Evolutionary conservation across 2,329 filamentous ascomycete species (phyloP).

Genomic region (Hypoxylon sp.): DNA sequence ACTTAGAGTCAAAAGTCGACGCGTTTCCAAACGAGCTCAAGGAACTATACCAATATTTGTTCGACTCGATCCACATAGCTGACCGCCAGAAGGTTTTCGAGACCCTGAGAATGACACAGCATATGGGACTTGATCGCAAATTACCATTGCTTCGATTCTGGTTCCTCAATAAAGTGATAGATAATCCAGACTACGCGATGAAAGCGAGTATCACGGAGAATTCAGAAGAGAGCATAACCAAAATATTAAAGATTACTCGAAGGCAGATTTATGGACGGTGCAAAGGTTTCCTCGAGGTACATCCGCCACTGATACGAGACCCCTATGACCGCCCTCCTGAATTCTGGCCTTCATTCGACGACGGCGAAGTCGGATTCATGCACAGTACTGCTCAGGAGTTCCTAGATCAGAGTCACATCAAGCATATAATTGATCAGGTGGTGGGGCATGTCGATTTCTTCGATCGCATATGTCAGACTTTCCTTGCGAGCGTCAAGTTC

Average conservation of each 20-base stretch:
- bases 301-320: neutral
- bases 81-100: constrained; percentile 33
- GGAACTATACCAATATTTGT: constrained; percentile 28
- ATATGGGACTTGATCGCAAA: neutral
- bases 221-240: neutral
- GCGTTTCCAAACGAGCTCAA: constrained; percentile 30
- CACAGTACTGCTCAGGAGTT: constrained; percentile 40
- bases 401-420: constrained; percentile 22
- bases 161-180: constrained; percentile 28
- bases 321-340: neutral
- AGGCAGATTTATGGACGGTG: constrained; percentile 40
- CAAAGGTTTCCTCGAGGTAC: constrained; percentile 35
- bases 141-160: constrained; percentile 25
- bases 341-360: constrained; percentile 6
- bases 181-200: constrained; percentile 19
- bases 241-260: constrained; percentile 14
- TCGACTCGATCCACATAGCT: constrained; percentile 31
- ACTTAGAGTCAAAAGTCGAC: constrained; percentile 12
- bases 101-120: constrained; percentile 12
- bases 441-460: constrained; percentile 27
- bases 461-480: constrained; percentile 28
- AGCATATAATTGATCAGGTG: constrained; percentile 13
- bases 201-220: neutral
- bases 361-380: constrained; percentile 34
- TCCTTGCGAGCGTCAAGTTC: constrained; percentile 30